Evolutionary conservation across 139 green algal genomes (phyloP).

Genomic region (Closterium sp.): DNA sequence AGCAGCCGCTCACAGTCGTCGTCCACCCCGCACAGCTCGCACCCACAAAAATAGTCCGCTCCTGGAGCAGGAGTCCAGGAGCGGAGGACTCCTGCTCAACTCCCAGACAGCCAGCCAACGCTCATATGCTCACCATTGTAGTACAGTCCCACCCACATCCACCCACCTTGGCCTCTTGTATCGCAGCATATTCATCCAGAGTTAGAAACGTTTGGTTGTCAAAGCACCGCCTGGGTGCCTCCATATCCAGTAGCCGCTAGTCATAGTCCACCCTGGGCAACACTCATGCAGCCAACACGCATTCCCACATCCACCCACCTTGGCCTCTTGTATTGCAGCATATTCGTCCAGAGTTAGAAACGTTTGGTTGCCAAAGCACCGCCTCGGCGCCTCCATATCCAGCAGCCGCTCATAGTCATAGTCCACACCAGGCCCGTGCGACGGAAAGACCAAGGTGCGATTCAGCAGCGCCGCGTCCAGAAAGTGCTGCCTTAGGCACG

Average conservation of each 20-base stretch:
- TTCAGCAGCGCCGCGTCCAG: conserved; percentile 42
- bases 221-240: conserved; percentile 13
- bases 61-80: too few species aligned
- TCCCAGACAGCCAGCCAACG: too few species aligned
- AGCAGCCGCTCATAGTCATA: conserved; percentile 42
- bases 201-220: conserved; percentile 16
- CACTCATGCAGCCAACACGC: too few species aligned
- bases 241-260: conserved; percentile 30
- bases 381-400: conserved; percentile 8
- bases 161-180: neutral
- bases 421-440: conserved; percentile 11
- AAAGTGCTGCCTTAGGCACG: conserved; percentile 35
- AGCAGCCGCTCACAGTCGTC: neutral
- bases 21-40: too few species aligned
- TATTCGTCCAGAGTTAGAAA: conserved; percentile 33
- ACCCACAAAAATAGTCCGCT: neutral
- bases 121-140: too few species aligned
- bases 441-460: conserved; percentile 36
- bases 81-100: too few species aligned
- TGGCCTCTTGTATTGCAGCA: neutral
- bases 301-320: too few species aligned
- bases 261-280: conserved; percentile 26
- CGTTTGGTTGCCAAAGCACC: conserved; percentile 15
- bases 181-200: conserved; percentile 11
- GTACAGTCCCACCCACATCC: too few species aligned